Evolutionary conservation across 1,139 yeast species (phyloP), one percentile per base, ranked within the genome.

Genomic region (Saccharomyces hybrid): DNA sequence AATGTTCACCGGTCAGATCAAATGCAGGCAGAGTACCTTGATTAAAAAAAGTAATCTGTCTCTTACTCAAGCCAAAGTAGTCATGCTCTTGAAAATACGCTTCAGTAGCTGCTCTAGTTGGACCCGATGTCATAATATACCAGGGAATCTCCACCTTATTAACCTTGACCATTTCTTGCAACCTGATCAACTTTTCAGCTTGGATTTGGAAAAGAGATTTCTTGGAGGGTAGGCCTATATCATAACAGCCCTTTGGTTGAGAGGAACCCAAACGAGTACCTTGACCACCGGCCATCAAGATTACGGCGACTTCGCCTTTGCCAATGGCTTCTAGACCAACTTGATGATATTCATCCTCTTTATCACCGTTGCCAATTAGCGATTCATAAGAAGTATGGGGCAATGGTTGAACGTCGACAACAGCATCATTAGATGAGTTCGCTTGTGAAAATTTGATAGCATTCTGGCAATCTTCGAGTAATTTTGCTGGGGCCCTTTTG

Each of bases 241-340:
- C 81, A 70, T 82, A 93, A 72, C 98, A 91, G 1, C 99, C 99
- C 72, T 93, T 93, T 47, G 99, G 99, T 32, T 75, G 83, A 14
- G 82, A 74, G 1, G 97, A 88, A 1, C 99, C 99, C 55, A 93
- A 77, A 60, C 99, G 79, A 3, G 98, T 86, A 31, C 99, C 99
- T 72, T 93, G 99, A 54, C 99, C 99, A 55, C 99, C 99, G 9
- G 99, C 97, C 86, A 93, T 84, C 55, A 93, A 78, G 49, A 93
- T 78, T 7, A 93, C 93, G 28, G 90, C 99, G 19, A 91, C 98
- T 65, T 86, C 81, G 60, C 86, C 86, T 28, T 75, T 69, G 31
- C 81, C 73, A 57, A 93, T 85, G 44, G 95, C 86, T 41, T 81
- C 74, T 47, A 86, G 71, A 11, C 99, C 99, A 14, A 73, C 57